These are phyloP conservation scores for Pseudoneurospora amorphoporcata DNA, from an alignment of 495 filamentous ascomycete species.

Conservation along the genomic window DNA sequence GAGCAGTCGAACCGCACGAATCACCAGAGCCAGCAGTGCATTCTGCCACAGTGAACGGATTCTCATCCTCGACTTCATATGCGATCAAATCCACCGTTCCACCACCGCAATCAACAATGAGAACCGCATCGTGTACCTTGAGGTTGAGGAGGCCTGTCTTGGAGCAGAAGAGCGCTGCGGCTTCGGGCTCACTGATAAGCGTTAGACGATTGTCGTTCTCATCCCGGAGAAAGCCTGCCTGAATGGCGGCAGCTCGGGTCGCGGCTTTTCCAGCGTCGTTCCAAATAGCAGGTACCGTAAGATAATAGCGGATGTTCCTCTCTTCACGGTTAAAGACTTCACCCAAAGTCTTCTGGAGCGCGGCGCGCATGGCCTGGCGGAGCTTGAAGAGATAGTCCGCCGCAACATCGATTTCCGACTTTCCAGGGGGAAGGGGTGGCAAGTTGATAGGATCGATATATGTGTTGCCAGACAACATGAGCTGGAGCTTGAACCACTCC, in stretches of 20 bases:
- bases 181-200: conserved; percentile 62
- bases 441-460: conserved; percentile 74
- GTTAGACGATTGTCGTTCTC: conserved; percentile 67
- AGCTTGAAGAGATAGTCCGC: conserved; percentile 71
- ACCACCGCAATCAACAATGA: conserved; percentile 68
- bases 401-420: conserved; percentile 68
- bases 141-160: conserved; percentile 65
- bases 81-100: conserved; percentile 69
- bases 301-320: conserved; percentile 62
- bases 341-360: conserved; percentile 65
- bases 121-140: conserved; percentile 62
- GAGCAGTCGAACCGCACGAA: conserved; percentile 62
- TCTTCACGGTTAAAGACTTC: conserved; percentile 70
- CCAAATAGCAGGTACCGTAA: conserved; percentile 68
- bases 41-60: conserved; percentile 63
- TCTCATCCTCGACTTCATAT: conserved; percentile 67
- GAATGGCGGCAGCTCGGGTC: conserved; percentile 60
- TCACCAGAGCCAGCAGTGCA: conserved; percentile 68
- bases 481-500: conserved; percentile 71
- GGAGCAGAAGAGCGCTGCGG: conserved; percentile 62
- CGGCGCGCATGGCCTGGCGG: conserved; percentile 61
- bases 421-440: conserved; percentile 62
- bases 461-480: conserved; percentile 69
- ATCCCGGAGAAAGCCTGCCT: conserved; percentile 63
- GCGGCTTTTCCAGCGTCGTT: conserved; percentile 69